Percentiles rank a stretch among this genome's conserved stretches.
These are phyloP conservation scores for Plantago coronopus DNA, from an alignment of 305 asterid species.

Conservation along the genomic window DNA sequence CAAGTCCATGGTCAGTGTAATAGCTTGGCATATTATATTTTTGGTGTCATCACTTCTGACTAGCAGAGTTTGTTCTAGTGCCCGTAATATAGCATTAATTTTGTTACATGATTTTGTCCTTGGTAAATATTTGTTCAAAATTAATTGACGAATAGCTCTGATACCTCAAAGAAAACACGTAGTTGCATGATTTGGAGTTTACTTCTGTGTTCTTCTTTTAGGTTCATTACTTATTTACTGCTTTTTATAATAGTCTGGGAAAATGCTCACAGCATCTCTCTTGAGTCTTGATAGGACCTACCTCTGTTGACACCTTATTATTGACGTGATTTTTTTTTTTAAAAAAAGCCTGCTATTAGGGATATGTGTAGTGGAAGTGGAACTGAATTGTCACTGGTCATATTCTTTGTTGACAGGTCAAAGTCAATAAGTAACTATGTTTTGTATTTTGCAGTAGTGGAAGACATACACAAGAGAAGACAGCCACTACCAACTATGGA, in stretches of 20 bases:
- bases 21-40: constrained; percentile 5
- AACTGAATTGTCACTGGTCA: constrained; percentile 18
- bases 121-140: background rate
- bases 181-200: constrained; percentile 4
- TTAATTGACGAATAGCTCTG: constrained; percentile 9
- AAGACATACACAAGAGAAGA: constrained; percentile 93
- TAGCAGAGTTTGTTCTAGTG: constrained; percentile 9
- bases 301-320: background rate
- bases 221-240: constrained; percentile 1
- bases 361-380: constrained; percentile 9
- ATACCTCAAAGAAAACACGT: background rate
- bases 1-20: constrained; percentile 10
- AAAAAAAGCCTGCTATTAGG: constrained; percentile 10
- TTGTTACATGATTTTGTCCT: background rate
- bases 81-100: no score
- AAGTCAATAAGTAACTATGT: constrained; percentile 28
- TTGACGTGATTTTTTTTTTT: background rate
- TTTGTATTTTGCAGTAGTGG: constrained; percentile 79
- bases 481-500: constrained; percentile 98
- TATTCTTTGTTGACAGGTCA: constrained; percentile 10
- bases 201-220: constrained; percentile 4
- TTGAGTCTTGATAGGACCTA: constrained; percentile 3
- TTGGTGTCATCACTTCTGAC: constrained; percentile 6
- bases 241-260: background rate
- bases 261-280: background rate